A percentile compares a stretch with the other conserved stretches of the same genome.
Evolutionary conservation across 164 flowering plant genomes (phyloP).

Genomic region (Dillenia suffruticosa): DNA sequence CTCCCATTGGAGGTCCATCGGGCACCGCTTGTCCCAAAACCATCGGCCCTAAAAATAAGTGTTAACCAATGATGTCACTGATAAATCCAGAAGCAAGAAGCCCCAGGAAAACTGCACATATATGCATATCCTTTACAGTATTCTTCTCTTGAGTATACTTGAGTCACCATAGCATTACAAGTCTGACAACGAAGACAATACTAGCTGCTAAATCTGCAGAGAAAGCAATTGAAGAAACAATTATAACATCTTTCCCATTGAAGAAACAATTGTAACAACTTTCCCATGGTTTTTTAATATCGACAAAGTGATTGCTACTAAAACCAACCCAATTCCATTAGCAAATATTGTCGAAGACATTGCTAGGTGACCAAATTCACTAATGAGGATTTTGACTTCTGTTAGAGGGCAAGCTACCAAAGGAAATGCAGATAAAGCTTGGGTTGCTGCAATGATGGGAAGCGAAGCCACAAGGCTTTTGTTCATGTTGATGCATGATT

Average conservation of each 20-base stretch:
- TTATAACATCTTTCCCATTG: too few relatives aligned
- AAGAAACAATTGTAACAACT: too few relatives aligned
- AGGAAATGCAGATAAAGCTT: constrained; percentile 22
- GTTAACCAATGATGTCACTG: constrained; percentile 30
- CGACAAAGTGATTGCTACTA: background rate
- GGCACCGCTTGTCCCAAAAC: constrained; percentile 39
- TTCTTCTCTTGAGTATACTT: constrained; percentile 29
- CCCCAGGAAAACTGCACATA: constrained; percentile 5
- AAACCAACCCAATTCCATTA: constrained; percentile 3
- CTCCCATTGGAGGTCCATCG: constrained; percentile 42
- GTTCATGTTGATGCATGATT: constrained; percentile 4
- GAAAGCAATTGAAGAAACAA: background rate
- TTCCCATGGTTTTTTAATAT: background rate
- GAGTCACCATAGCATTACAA: constrained; percentile 20
- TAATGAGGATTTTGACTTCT: constrained; percentile 42
- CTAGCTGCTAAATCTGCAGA: background rate
- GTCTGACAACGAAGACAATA: constrained; percentile 13
- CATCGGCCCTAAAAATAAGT: constrained; percentile 27
- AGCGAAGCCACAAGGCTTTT: background rate
- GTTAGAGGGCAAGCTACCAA: constrained; percentile 26
- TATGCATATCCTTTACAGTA: constrained; percentile 12
- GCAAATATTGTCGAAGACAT: constrained; percentile 25
- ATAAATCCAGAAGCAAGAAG: constrained; percentile 17
- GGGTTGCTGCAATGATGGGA: background rate
- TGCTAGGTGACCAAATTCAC: constrained; percentile 41